These are phyloP conservation scores for Annulohypoxylon truncatum DNA, from an alignment of 2,329 filamentous ascomycete genomes.

Conservation along the genomic window DNA sequence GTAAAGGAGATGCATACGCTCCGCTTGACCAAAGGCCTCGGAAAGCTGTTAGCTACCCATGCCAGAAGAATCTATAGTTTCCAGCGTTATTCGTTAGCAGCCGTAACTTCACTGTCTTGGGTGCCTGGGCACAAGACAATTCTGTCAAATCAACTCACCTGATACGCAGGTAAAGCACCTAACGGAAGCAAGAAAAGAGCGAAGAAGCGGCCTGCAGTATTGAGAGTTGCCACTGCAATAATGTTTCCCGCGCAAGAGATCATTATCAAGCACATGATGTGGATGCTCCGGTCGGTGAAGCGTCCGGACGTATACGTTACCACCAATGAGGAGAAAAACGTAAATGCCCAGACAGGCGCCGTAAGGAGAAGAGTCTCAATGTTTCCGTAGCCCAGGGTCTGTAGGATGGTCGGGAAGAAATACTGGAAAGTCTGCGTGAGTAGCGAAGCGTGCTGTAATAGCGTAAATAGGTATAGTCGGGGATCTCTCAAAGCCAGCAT, in stretches of 20 bases:
- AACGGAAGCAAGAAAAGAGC: constrained; percentile 72
- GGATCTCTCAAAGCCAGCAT: constrained; percentile 61
- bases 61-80: constrained; percentile 68
- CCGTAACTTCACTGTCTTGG: too few relatives aligned
- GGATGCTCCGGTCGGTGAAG: constrained; percentile 66
- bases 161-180: constrained; percentile 62
- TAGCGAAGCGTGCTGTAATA: constrained; percentile 65
- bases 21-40: constrained; percentile 74
- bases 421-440: constrained; percentile 70
- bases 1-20: constrained; percentile 74
- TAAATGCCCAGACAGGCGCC: constrained; percentile 65
- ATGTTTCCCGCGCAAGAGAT: constrained; percentile 65
- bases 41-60: constrained; percentile 75
- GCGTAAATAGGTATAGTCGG: constrained; percentile 64
- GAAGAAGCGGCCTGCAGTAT: constrained; percentile 66
- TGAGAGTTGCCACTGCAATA: constrained; percentile 64
- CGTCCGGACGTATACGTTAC: constrained; percentile 67
- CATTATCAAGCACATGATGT: constrained; percentile 65
- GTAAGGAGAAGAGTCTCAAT: constrained; percentile 68
- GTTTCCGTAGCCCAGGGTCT: constrained; percentile 67
- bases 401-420: constrained; percentile 73
- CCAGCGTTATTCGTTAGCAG: background rate
- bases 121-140: background rate
- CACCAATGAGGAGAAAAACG: constrained; percentile 63
- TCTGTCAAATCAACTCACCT: constrained; percentile 9